These are phyloP conservation scores for Botrytis galanthina DNA, from an alignment of 2,329 filamentous ascomycete genomes.

Conservation along the genomic window DNA sequence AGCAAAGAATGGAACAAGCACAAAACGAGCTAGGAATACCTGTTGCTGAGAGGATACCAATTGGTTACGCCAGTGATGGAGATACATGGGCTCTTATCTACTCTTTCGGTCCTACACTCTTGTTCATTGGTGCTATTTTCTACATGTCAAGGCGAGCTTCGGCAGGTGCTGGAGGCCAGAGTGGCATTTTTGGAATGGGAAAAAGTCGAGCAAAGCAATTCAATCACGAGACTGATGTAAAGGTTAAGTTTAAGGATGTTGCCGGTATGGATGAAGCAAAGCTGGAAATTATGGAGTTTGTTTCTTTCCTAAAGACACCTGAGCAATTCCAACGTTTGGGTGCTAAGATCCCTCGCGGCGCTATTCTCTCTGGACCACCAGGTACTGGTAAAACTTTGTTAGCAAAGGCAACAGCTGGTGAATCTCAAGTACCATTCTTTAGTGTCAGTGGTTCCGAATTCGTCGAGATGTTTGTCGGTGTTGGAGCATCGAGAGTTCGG, in stretches of 20 bases:
- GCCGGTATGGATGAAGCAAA: slow-evolving; percentile 99
- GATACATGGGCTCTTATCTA: slow-evolving; percentile 58
- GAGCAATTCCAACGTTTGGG: slow-evolving; percentile 90
- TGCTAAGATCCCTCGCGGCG: slow-evolving; percentile 95
- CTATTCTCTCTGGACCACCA: slow-evolving; percentile 94
- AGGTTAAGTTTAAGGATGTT: slow-evolving; percentile 95
- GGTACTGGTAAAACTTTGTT: slow-evolving; percentile 98
- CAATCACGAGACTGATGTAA: slow-evolving; percentile 94
- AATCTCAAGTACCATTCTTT: slow-evolving; percentile 96
- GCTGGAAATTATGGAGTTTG: slow-evolving; percentile 98
- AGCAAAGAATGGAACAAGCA: slow-evolving; percentile 81
- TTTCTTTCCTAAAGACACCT: slow-evolving; percentile 92
- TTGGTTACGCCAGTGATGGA: slow-evolving; percentile 79
- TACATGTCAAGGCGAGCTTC: slow-evolving; percentile 76
- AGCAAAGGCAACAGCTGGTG: slow-evolving; percentile 94
- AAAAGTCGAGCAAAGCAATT: slow-evolving; percentile 96
- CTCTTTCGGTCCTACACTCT: slow-evolving; percentile 60
- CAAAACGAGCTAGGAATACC: slow-evolving; percentile 87
- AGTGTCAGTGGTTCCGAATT: slow-evolving; percentile 98
- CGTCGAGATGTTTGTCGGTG: slow-evolving; percentile 99
- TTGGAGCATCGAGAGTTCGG: slow-evolving; percentile 90
- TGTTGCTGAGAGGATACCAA: slow-evolving; percentile 82
- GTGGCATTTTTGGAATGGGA: slow-evolving; percentile 91
- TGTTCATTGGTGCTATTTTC: slow-evolving; percentile 80
- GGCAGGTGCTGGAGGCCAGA: slow-evolving; percentile 61